These are phyloP conservation scores for Fistulinella cinereoalba DNA, from an alignment of 1,284 basidiomycete genomes.

Conservation along the genomic window DNA sequence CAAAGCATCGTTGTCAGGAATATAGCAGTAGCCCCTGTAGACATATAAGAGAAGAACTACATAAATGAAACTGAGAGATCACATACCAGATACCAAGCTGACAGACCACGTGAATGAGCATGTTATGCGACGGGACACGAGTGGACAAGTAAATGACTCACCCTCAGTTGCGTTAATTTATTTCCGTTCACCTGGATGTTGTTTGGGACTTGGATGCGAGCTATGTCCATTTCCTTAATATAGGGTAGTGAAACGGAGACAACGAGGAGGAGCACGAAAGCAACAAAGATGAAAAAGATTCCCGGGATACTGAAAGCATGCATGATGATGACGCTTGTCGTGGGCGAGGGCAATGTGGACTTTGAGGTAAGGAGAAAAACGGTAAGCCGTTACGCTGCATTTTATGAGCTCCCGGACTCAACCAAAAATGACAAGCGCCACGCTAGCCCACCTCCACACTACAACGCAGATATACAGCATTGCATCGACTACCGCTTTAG, in stretches of 20 bases:
- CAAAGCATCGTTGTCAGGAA: conserved; percentile 12
- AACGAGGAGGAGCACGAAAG: conserved; percentile 64
- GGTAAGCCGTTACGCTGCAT: too few species aligned
- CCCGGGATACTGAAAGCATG: conserved; percentile 65
- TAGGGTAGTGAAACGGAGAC: conserved; percentile 68
- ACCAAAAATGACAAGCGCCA: too few species aligned
- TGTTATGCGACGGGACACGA: neutral
- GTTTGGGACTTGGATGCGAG: conserved; percentile 51
- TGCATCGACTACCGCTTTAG: too few species aligned
- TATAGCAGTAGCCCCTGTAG: conserved; percentile 27
- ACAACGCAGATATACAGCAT: too few species aligned
- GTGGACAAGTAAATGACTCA: conserved; percentile 33
- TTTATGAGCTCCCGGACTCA: too few species aligned
- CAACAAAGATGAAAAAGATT: conserved; percentile 56
- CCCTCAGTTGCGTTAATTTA: conserved; percentile 48
- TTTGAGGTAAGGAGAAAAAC: too few species aligned
- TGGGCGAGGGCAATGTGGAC: too few species aligned
- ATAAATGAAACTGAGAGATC: neutral
- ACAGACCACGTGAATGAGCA: conserved; percentile 5
- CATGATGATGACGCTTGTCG: conserved; percentile 43
- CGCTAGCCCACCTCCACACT: too few species aligned
- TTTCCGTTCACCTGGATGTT: conserved; percentile 33
- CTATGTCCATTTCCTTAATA: conserved; percentile 61
- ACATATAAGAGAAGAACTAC: conserved; percentile 6
- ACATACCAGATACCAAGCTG: conserved; percentile 33